Base-by-base conservation (phyloP, 2,329 filamentous ascomycete genomes). In the Pyricularia pennisetigena region DNA sequence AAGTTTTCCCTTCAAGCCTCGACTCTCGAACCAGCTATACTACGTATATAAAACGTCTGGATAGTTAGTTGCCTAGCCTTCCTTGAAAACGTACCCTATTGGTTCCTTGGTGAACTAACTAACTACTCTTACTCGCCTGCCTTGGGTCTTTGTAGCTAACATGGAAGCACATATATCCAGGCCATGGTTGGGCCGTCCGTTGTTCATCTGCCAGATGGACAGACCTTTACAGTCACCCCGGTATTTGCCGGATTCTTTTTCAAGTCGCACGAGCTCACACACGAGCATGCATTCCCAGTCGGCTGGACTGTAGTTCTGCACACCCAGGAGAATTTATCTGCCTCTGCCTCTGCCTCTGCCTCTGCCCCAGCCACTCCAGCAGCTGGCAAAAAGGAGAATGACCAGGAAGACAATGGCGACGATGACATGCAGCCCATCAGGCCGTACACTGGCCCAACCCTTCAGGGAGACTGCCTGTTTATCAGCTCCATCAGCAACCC, bases 231-330 rank as follows among this genome's bases (percentile, higher is more conserved):
- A 3, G 90, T 97, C 35, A 88, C 88, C 16, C 91, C 93, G 0
- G 92, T 97, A 29, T 97, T 97, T 76, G 93, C 91, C n/a, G 94
- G 94, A 35, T 84, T 95, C 68, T 92, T 90, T 74, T 97, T 97
- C 87, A 95, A 94, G 77, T 87, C 89, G 69, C 90, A 92, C 75
- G 90, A 95, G 70, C 81, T 92, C 71, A 81, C 84, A 29, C 85
- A 86, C 72, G 88, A 88, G 67, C 54, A 57, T 28, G 85, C 89
- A 4, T 94, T 93, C 70, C 93, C 94, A 0, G 86, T 91, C 6
- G 94, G 94, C 35, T 98, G 94, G 94, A 96, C 91, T 1, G 89
- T 97, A 66, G 90, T 94, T 32, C 83, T 98, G 54, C 90, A 94
- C 74, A 92, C 90, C 1, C 88, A 91, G 41, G 54, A 68, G 2